Evolutionary conservation across 257 asterid genomes (phyloP).

Genomic region (Dorcoceras hygrometricum): DNA sequence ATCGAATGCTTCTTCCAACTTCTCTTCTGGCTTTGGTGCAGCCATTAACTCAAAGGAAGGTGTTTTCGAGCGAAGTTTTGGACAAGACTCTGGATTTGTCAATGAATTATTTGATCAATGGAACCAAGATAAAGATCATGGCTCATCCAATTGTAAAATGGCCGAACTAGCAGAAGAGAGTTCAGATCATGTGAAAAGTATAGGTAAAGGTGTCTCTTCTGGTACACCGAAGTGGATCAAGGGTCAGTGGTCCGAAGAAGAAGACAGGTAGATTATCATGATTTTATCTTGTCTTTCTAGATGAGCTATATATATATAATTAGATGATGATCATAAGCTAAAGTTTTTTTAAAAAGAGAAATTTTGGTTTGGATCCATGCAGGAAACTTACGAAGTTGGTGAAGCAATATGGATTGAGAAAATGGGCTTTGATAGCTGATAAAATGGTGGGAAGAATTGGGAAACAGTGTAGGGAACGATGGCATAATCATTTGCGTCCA

Average conservation of each 20-base stretch:
- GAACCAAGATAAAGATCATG: background rate
- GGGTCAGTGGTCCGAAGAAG: slow-evolving; percentile 72
- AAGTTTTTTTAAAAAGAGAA: background rate
- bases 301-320: background rate
- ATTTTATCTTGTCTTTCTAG: background rate
- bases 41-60: slow-evolving; percentile 16
- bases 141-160: background rate
- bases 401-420: slow-evolving; percentile 39
- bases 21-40: slow-evolving; percentile 13
- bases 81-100: slow-evolving; percentile 16
- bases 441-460: slow-evolving; percentile 71
- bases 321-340: background rate
- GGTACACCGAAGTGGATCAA: slow-evolving; percentile 34
- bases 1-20: slow-evolving; percentile 2
- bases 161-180: background rate
- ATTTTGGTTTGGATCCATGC: slow-evolving; percentile 9
- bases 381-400: slow-evolving; percentile 52
- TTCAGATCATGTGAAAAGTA: slow-evolving; percentile 13
- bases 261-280: slow-evolving; percentile 50
- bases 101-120: slow-evolving; percentile 11
- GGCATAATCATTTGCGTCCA: slow-evolving; percentile 80
- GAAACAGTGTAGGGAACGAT: slow-evolving; percentile 80
- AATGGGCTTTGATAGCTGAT: slow-evolving; percentile 63
- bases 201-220: slow-evolving; percentile 24
- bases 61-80: slow-evolving; percentile 1